Evolutionary conservation across 768 basidiomycete species (phyloP), one percentile per base, ranked within the genome.

Genomic region (Boletus reticulatus): DNA sequence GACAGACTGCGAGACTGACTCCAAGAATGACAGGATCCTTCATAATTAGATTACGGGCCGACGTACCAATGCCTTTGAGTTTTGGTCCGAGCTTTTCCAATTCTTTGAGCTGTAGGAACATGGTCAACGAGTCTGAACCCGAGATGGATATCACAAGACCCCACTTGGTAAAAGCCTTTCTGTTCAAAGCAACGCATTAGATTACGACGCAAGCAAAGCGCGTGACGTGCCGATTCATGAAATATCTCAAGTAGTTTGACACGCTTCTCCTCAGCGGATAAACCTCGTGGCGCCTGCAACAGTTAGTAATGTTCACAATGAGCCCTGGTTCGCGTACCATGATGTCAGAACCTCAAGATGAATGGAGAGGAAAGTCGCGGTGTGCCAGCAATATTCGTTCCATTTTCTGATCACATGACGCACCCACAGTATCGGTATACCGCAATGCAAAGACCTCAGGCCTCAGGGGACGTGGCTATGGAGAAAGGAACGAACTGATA

Each of bases 201-300:
- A 47, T 46, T 6, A 32, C 51, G 34, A 22, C 47, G 38, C 19
- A 44, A 20, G 29, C 38, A 11, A 20, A 31, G 17, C 34, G 47
- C 14, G 20, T 14, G 45, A 56, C 50, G 57, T 64, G 92, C 93
- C 16, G 88, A 87, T 72, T 98, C 94, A 64, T 94, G 93, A 65
- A 98, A 96, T 61, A 98, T 92, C 73, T 95, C 94, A 19, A 96
- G 72, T 52, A 98, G 72, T 69, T 89, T 93, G 56, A 85, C 78
- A 65, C 90, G 87, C 73, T 98, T 97, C 72, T 97, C 94, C 64
- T 95, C 92, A 7, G 80, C 83, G 22, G 92, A 94, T 36, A 98
- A 77, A 63, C 94, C 94, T 73, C 90, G 80, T 32, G 88, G 87
- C 52, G 88, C 87, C 88, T 87, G 43, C 22, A 39, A 39, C 43